These are phyloP conservation scores for Euptelea pleiosperma DNA, from an alignment of 164 flowering plant genomes.

Conservation along the genomic window DNA sequence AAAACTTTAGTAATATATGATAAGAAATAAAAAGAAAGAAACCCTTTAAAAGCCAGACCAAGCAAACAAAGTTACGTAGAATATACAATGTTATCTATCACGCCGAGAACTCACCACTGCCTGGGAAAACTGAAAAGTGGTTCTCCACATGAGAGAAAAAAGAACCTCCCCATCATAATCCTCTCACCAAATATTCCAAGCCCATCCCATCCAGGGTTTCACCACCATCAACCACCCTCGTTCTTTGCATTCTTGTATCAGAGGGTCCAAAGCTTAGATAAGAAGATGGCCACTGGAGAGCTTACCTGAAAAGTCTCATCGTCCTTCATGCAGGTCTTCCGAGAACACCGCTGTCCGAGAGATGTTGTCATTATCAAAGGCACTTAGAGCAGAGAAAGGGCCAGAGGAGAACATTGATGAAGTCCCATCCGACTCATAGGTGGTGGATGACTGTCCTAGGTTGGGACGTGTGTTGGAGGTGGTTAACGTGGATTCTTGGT, in stretches of 20 bases:
- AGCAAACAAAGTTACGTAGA: slow-evolving; percentile 11
- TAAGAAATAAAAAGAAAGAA: neutral
- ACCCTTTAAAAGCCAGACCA: slow-evolving; percentile 5
- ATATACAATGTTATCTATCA: slow-evolving; percentile 31
- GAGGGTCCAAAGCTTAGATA: too few relatives aligned
- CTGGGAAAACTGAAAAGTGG: slow-evolving; percentile 27
- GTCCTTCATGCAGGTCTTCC: slow-evolving; percentile 98
- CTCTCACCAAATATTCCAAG: slow-evolving; percentile 17
- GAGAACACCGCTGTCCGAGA: slow-evolving; percentile 77
- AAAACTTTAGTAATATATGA: too few relatives aligned
- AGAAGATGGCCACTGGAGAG: too few relatives aligned
- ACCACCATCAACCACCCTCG: too few relatives aligned
- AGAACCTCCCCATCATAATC: too few relatives aligned
- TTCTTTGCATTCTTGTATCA: neutral
- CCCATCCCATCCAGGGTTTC: neutral
- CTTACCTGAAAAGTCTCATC: slow-evolving; percentile 32
- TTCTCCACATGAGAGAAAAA: slow-evolving; percentile 12
- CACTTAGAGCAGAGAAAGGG: slow-evolving; percentile 81
- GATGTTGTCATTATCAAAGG: slow-evolving; percentile 61
- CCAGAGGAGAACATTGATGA: slow-evolving; percentile 97
- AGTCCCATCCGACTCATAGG: slow-evolving; percentile 88
- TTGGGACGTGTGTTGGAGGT: slow-evolving; percentile 55
- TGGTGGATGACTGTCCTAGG: slow-evolving; percentile 77
- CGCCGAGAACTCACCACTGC: slow-evolving; percentile 19
- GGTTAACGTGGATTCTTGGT: slow-evolving; percentile 53